Conservation (phyloP, 2,329 filamentous ascomycete genomes). For the Clonostachys solani region DNA sequence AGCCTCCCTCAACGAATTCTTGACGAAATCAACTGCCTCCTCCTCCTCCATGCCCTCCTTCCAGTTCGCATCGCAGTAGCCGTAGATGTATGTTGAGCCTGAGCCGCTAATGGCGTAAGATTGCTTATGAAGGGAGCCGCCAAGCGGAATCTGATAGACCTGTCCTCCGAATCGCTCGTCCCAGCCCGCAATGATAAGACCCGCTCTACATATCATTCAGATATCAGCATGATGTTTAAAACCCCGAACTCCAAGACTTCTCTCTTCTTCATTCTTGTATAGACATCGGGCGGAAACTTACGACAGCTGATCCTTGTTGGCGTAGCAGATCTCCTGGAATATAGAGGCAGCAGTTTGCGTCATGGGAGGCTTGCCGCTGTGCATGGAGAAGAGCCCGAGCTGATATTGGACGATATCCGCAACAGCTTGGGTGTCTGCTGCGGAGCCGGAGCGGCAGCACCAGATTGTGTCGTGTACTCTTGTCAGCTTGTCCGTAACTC, state of each 20-base stretch:
- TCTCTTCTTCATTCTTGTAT: neutral
- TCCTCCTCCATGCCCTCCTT: conserved; percentile 89
- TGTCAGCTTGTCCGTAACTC: conserved; percentile 98
- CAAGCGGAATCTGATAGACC: conserved; percentile 95
- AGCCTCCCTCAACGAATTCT: conserved; percentile 83
- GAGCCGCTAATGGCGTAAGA: conserved; percentile 93
- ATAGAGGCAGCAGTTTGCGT: conserved; percentile 93
- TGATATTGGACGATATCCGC: conserved; percentile 98
- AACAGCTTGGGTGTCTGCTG: conserved; percentile 95
- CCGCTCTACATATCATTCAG: conserved; percentile 57
- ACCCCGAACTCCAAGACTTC: too few species aligned
- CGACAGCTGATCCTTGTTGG: conserved; percentile 93
- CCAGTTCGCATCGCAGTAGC: conserved; percentile 97
- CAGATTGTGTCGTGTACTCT: conserved; percentile 98
- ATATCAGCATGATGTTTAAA: too few species aligned
- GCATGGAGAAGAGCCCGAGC: conserved; percentile 85
- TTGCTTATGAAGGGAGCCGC: conserved; percentile 96
- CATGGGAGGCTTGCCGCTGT: conserved; percentile 84
- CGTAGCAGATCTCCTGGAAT: conserved; percentile 97
- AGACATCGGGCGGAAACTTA: conserved; percentile 36
- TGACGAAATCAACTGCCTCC: conserved; percentile 89
- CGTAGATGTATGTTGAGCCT: conserved; percentile 98
- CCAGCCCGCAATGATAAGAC: conserved; percentile 98
- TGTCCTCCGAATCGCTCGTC: conserved; percentile 93
- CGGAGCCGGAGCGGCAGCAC: conserved; percentile 97